Percentiles rank a stretch among this genome's conserved stretches.
These are phyloP conservation scores for Aristolochia fimbriata DNA, from an alignment of 164 flowering plant species.

Conservation along the genomic window DNA sequence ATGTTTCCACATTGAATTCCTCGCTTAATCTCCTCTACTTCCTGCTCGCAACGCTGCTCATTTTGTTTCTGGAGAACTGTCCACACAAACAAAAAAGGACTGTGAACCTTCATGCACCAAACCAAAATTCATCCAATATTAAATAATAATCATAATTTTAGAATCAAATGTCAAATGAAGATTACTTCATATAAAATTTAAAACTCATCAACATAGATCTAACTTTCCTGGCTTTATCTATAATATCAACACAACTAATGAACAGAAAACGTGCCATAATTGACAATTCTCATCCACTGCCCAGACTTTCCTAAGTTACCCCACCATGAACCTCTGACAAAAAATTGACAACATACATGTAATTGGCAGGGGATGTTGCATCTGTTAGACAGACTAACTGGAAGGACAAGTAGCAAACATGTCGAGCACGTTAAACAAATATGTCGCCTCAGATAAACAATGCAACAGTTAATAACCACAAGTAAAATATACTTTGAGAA, in stretches of 20 bases:
- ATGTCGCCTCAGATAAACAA: background rate
- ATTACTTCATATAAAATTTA: no score
- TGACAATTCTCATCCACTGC: no score
- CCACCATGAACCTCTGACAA: no score
- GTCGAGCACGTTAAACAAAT: background rate
- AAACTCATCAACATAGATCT: no score
- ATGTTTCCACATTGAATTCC: conserved; percentile 53
- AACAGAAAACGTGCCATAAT: no score
- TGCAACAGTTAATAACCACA: background rate
- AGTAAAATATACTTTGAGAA: background rate
- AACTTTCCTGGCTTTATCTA: no score
- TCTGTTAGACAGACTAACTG: background rate
- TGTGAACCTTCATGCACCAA: background rate
- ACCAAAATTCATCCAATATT: background rate
- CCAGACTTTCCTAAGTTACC: no score
- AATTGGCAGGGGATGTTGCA: background rate
- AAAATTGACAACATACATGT: no score
- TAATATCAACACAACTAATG: no score
- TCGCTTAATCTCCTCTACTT: conserved; percentile 61
- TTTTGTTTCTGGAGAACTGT: conserved; percentile 74
- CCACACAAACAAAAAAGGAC: conserved; percentile 12
- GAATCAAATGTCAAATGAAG: no score
- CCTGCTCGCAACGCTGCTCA: conserved; percentile 82
- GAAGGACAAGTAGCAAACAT: background rate
- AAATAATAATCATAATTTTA: no score